Conservation (phyloP, 2,329 filamentous ascomycete species). For the Fusarium circinatum region DNA sequence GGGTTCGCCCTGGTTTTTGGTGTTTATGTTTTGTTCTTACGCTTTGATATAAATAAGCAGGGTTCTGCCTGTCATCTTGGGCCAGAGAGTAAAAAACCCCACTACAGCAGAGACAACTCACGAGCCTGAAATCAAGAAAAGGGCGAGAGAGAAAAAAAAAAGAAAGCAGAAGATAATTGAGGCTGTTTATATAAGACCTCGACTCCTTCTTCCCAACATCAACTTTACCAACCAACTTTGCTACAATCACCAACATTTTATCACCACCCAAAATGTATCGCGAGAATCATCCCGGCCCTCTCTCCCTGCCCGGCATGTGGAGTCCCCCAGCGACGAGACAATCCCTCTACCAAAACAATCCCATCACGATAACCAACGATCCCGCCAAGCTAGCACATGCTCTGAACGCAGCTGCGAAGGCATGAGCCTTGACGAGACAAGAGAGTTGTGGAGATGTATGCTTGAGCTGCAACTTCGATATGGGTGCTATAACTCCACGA, state of each 20-base stretch:
- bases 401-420: slow-evolving; percentile 47
- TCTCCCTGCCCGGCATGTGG: slow-evolving; percentile 38
- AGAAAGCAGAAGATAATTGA: not conserved
- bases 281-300: slow-evolving; percentile 32
- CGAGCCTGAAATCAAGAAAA: slow-evolving; percentile 24
- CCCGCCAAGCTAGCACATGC: slow-evolving; percentile 43
- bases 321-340: slow-evolving; percentile 29
- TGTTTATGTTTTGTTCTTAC: not conserved
- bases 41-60: slow-evolving; percentile 24
- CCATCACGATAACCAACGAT: slow-evolving; percentile 14
- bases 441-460: slow-evolving; percentile 60
- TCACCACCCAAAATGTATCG: slow-evolving; percentile 33
- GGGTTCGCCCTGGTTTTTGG: not conserved
- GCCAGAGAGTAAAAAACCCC: slow-evolving; percentile 16
- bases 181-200: slow-evolving; percentile 15
- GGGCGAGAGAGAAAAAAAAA: not conserved
- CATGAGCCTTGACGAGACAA: slow-evolving; percentile 52
- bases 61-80: slow-evolving; percentile 31
- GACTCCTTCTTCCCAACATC: not conserved
- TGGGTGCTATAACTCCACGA: slow-evolving; percentile 60
- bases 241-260: not conserved
- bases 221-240: not conserved
- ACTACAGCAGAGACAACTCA: slow-evolving; percentile 41
- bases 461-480: slow-evolving; percentile 58
- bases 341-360: slow-evolving; percentile 25